Conservation (phyloP, 2,329 filamentous ascomycete genomes). For the Sporothrix sp. region DNA sequence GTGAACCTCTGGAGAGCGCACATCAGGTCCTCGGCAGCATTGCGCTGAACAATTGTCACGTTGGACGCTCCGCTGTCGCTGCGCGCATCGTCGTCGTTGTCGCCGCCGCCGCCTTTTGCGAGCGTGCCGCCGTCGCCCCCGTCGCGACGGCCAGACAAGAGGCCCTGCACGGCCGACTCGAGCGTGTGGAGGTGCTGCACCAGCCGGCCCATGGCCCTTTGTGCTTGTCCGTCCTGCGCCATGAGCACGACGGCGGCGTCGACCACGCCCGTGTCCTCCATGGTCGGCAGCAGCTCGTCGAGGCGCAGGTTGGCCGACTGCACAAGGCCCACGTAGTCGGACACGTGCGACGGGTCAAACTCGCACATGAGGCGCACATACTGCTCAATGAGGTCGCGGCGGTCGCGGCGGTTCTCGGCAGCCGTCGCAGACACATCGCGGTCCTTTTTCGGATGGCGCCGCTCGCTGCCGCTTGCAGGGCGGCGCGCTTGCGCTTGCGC, state of each 20-base stretch:
- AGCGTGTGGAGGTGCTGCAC: constrained; percentile 72
- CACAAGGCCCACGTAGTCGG: constrained; percentile 67
- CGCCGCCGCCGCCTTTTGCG: background rate
- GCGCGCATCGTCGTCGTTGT: background rate
- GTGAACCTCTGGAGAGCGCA: constrained; percentile 78
- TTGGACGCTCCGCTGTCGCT: constrained; percentile 12
- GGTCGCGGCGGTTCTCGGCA: constrained; percentile 21
- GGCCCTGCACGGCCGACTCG: constrained; percentile 64
- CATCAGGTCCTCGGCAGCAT: constrained; percentile 63
- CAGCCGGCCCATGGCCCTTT: constrained; percentile 74
- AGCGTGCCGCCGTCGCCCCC: background rate
- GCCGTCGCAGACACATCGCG: background rate
- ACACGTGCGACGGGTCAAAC: constrained; percentile 73
- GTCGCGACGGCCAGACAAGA: constrained; percentile 39
- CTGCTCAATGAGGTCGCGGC: constrained; percentile 59
- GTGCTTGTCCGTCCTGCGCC: constrained; percentile 75
- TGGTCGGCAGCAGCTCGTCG: constrained; percentile 69
- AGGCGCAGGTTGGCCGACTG: constrained; percentile 70
- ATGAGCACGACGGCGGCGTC: constrained; percentile 89
- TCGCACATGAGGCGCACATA: constrained; percentile 89
- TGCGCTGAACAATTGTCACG: constrained; percentile 21
- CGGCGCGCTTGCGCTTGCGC: too few relatives aligned
- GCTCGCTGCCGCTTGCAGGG: too few relatives aligned
- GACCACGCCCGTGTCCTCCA: constrained; percentile 82
- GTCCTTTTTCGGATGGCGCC: background rate